Base-by-base conservation (phyloP, 305 asterid species). In the Fraxinus xanthoxyloides region DNA sequence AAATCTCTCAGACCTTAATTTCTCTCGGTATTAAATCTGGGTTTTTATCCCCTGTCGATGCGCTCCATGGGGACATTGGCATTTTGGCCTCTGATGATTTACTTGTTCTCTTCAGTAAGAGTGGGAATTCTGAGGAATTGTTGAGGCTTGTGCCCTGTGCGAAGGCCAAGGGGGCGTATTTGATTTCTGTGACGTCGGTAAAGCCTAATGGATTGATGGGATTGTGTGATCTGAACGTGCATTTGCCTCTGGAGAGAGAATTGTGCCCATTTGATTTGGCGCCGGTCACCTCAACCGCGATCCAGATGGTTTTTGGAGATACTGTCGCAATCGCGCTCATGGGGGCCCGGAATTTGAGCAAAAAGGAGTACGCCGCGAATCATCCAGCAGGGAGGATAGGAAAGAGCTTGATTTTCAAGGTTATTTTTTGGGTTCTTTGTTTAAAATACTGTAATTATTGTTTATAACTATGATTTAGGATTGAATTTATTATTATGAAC, bases 371-470 rank as follows among this genome's bases (percentile, higher is more conserved):
- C 74, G 98, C 98, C 1, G 90, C 94, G 3, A 95, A 95, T 65
- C 98, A 93, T 78, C 98, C 98, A 5, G 97, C 98, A 2, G 98
- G 98, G 34, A 91, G 97, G 84, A 93, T 95, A 28, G 98, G 98
- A 10, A 93, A 95, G 87, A 91, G 93, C 72, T 89, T 95, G 92
- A 95, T 95, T 80, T 92, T 93, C 80, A 95, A 93, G 97, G 98
- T 92, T 78, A 77, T 15, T 75, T 56, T 48, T 48, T 48, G 19
- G 19, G 9, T 31, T 17, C 21, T 2, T 6, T 35, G 3, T 77
- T 31, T 8, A 19, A 13, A 3, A 5, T 17, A 1, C 9, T 74
- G 10, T 34, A n/a, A 13, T 46, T 46, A 8, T 23, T 28, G 17
- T 51, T 36, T 15, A 21, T 35, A 7, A 2, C 70, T 15, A 72